Base-by-base conservation (phyloP, 176 grass and related monocot genomes). In the Areca catechu region DNA sequence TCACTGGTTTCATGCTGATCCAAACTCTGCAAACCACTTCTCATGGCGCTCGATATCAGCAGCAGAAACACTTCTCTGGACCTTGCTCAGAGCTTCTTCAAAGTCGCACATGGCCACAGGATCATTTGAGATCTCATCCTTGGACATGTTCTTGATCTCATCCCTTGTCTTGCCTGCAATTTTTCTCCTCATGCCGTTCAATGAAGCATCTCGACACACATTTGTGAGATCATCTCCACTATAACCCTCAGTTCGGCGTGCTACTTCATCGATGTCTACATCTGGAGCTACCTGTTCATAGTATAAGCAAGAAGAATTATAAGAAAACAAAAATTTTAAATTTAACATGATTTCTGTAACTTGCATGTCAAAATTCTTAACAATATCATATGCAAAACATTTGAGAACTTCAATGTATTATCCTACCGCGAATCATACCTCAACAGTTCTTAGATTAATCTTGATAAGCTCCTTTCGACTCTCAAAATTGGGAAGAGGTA, bases 381-480 rank as follows among this genome's bases (percentile, higher is more conserved):
- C 14, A 2, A 43, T 43, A 29, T 29, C 4, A 5, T 10, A 43
- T 14, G 9, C 12, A 10, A 43, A 14, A 43, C 34, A 43, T 43
- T 43, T 43, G 9, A 43, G 34, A 43, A 10, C 34, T 43, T 43
- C 10, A 43, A 43, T 12, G 34, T 43, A 43, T 14, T 43, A 43
- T 43, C 34, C 34, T 43, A 51, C 20, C 52, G n/a, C 22, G 19
- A n/a, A 71, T 29, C 53, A 57, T 92, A 98, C 93, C 87, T 98
- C 81, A 54, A 98, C 81, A 27, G 87, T 98, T 80, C 81, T 86
- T 69, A 98, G 82, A 77, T 98, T 98, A 57, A 98, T 98, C 47
- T 75, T 98, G 79, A 92, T 98, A 28, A 98, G 87, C 48, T 86
- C 88, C 70, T 92, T 98, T 85, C 93, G 79, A 47, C 93, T 92